Percentiles rank a stretch among this genome's conserved stretches.
Evolutionary conservation across 306 rosid species (phyloP).

Genomic region (Gynostemma pentaphyllum): DNA sequence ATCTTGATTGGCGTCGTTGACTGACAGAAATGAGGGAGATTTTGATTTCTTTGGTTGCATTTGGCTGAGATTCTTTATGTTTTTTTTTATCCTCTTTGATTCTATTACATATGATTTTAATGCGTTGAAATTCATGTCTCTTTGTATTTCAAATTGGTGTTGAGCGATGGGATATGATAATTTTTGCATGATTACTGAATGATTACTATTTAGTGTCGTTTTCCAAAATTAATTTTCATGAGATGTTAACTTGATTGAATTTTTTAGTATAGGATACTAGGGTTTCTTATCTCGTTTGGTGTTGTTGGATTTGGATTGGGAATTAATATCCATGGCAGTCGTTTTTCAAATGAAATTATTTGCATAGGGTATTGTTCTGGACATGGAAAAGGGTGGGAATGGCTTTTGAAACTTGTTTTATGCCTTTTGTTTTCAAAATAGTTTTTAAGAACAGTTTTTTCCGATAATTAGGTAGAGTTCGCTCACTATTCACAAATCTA

Average conservation of each 20-base stretch:
- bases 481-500: too few relatives aligned
- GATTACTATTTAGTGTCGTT: background rate
- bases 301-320: background rate
- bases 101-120: background rate
- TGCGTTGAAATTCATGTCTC: background rate
- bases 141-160: background rate
- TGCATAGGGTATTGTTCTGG: background rate
- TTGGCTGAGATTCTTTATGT: background rate
- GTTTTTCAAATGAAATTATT: background rate
- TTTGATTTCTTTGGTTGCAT: background rate
- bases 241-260: background rate
- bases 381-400: background rate
- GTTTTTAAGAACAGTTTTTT: too few relatives aligned
- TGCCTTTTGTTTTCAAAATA: too few relatives aligned
- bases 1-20: background rate
- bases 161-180: background rate
- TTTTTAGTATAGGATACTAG: background rate
- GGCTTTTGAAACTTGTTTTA: too few relatives aligned
- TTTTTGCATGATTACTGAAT: background rate
- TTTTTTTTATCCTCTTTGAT: background rate
- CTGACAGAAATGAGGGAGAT: background rate
- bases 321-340: background rate
- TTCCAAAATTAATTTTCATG: background rate
- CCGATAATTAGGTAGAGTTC: too few relatives aligned
- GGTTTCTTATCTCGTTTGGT: background rate